These are phyloP conservation scores for Pleurotus salmoneostramineus DNA, from an alignment of 768 basidiomycete genomes.

Conservation along the genomic window DNA sequence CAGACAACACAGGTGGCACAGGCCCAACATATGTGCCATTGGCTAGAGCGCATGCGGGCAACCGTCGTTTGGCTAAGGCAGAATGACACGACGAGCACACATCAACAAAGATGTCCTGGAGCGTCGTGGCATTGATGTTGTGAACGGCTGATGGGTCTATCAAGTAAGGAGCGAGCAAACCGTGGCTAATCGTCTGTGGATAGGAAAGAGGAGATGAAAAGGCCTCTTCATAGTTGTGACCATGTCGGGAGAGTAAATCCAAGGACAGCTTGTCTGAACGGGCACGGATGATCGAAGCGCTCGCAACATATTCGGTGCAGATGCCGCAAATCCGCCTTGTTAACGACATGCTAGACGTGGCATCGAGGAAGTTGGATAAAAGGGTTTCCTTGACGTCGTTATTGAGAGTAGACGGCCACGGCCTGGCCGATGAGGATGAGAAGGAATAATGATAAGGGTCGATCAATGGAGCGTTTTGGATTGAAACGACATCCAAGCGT, in stretches of 20 bases:
- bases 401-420: neutral
- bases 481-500: no score
- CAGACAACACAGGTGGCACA: constrained; percentile 22
- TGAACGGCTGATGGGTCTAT: no score
- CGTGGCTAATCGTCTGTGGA: constrained; percentile 7
- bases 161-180: neutral
- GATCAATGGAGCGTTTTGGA: no score
- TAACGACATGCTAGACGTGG: neutral
- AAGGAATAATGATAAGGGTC: no score
- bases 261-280: neutral
- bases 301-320: neutral
- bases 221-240: neutral
- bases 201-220: neutral
- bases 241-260: neutral
- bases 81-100: constrained; percentile 20
- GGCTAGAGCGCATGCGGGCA: constrained; percentile 24
- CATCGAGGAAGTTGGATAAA: neutral
- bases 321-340: neutral
- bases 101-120: neutral
- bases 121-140: no score
- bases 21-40: constrained; percentile 25
- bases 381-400: neutral
- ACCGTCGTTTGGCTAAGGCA: constrained; percentile 8
- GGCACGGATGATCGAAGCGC: neutral
- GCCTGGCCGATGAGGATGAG: no score